A percentile compares a stretch with the other conserved stretches of the same genome.
Evolutionary conservation across 2,329 filamentous ascomycete species (phyloP).

Genomic region (Fusarium staphyleae): DNA sequence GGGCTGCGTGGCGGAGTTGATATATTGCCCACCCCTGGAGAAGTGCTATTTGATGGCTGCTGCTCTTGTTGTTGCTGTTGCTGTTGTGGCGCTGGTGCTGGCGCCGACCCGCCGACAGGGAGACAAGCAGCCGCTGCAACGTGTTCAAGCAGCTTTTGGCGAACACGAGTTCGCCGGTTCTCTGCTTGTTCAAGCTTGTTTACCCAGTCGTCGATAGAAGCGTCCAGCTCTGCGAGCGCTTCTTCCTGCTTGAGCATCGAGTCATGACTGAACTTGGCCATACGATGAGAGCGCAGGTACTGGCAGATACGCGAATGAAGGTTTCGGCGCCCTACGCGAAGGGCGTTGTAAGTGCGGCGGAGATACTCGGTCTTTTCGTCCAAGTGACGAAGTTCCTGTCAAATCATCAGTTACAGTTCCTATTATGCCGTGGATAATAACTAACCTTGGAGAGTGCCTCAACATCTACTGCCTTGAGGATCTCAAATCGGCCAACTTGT

Average conservation of each 20-base stretch:
- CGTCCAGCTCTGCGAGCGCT: conserved; percentile 76
- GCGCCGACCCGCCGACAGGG: conserved; percentile 38
- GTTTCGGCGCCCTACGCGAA: conserved; percentile 77
- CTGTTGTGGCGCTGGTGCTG: conserved; percentile 46
- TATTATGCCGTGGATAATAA: not conserved
- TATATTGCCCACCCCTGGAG: conserved; percentile 52
- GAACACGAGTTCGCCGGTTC: conserved; percentile 75
- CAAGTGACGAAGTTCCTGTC: conserved; percentile 74
- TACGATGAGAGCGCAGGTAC: conserved; percentile 74
- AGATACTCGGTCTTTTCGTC: conserved; percentile 82
- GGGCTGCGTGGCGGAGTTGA: conserved; percentile 68
- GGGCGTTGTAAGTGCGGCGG: conserved; percentile 76
- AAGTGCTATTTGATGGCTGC: conserved; percentile 50
- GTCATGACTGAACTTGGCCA: conserved; percentile 75
- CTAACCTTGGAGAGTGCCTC: conserved; percentile 69
- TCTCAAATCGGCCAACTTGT: conserved; percentile 69
- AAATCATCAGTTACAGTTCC: conserved; percentile 7
- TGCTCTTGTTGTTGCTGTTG: conserved; percentile 44
- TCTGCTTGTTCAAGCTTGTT: conserved; percentile 81
- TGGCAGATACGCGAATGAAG: conserved; percentile 79
- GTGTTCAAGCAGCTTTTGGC: conserved; percentile 83
- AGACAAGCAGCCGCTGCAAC: conserved; percentile 74
- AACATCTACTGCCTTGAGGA: conserved; percentile 68
- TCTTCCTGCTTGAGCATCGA: conserved; percentile 82
- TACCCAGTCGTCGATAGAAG: conserved; percentile 82